phyloP scores from a whole-genome alignment of 176 grass and related monocot genomes.

The Elymus sibiricus region DNA sequence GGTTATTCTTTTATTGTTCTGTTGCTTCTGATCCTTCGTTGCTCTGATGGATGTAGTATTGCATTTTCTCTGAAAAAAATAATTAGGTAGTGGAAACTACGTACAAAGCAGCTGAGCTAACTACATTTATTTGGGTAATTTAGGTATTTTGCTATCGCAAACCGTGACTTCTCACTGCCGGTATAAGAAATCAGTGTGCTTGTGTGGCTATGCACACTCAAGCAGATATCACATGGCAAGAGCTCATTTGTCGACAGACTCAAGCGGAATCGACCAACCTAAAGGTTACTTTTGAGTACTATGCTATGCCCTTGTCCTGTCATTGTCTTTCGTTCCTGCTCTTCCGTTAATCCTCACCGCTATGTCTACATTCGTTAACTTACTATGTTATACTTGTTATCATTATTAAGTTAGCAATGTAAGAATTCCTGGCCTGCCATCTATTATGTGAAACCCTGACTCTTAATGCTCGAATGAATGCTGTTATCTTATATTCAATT shows the following conservation, averaged over 20 bases:
- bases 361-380: neutral
- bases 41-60: neutral
- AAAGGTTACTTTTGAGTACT: slow-evolving; percentile 45
- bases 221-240: neutral
- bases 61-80: neutral
- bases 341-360: neutral
- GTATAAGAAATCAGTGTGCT: slow-evolving; percentile 30
- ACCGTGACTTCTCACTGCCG: slow-evolving; percentile 26
- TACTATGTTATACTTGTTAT: neutral
- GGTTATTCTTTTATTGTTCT: neutral
- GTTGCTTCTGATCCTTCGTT: neutral
- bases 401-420: neutral
- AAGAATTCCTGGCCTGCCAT: neutral
- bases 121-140: slow-evolving; percentile 21
- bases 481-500: neutral
- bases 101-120: neutral
- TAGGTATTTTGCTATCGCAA: slow-evolving; percentile 34
- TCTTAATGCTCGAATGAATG: neutral
- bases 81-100: neutral
- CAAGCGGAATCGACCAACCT: slow-evolving; percentile 43
- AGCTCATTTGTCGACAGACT: slow-evolving; percentile 63
- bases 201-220: too few species aligned
- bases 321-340: neutral
- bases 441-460: neutral
- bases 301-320: neutral